Conservation (phyloP, 192 early-diverging fungal genomes). For the Spizellomyces punctatus region DNA sequence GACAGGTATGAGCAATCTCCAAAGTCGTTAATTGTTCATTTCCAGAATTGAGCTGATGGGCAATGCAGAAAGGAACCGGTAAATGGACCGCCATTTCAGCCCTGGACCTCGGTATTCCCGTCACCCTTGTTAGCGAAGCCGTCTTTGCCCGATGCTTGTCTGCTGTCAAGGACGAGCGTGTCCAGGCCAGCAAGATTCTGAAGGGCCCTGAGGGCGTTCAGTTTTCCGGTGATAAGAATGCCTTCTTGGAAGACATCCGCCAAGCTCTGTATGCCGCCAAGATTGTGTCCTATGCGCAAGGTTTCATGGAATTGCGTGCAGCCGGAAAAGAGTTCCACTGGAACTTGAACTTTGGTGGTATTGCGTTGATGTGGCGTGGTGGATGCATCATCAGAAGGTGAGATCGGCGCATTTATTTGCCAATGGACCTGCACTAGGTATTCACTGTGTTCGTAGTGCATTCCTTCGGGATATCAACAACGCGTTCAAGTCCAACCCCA, state of each 20-base stretch:
- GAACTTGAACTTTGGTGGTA: slow-evolving; percentile 97
- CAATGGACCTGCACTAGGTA: not conserved
- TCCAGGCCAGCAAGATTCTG: slow-evolving; percentile 84
- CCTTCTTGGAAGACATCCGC: slow-evolving; percentile 86
- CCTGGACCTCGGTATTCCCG: slow-evolving; percentile 93
- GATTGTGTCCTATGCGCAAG: slow-evolving; percentile 98
- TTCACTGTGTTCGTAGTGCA: slow-evolving; percentile 42
- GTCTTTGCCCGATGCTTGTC: slow-evolving; percentile 97
- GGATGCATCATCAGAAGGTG: slow-evolving; percentile 96
- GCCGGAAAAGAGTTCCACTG: slow-evolving; percentile 89
- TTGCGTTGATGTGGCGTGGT: slow-evolving; percentile 99
- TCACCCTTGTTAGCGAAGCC: slow-evolving; percentile 97
- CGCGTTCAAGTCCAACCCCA: slow-evolving; percentile 86
- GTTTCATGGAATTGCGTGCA: slow-evolving; percentile 98
- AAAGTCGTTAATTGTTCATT: slow-evolving; percentile 10
- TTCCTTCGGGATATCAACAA: slow-evolving; percentile 98
- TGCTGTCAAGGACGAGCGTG: slow-evolving; percentile 94
- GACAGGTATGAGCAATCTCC: slow-evolving; percentile 53
- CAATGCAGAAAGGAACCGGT: slow-evolving; percentile 83
- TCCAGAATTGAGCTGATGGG: not conserved
- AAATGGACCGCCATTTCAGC: slow-evolving; percentile 98
- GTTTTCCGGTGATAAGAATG: slow-evolving; percentile 85
- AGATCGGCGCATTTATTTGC: not conserved
- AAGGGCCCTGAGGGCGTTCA: slow-evolving; percentile 66
- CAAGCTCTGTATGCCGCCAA: slow-evolving; percentile 97